These are phyloP conservation scores for Neurospora discreta DNA, from an alignment of 495 filamentous ascomycete species.

Conservation along the genomic window DNA sequence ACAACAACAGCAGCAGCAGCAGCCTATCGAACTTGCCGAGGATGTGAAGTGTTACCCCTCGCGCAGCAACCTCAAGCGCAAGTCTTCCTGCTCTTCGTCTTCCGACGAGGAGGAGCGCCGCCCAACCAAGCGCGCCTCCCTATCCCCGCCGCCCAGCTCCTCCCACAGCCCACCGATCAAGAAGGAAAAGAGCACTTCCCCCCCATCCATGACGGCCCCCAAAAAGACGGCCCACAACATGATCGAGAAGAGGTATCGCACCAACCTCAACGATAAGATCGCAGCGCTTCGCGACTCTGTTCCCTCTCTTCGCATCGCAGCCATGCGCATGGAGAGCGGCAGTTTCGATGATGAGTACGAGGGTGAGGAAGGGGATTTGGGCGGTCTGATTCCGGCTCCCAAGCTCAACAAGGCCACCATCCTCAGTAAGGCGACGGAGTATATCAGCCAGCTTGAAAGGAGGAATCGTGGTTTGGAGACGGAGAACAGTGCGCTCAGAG, in stretches of 20 bases:
- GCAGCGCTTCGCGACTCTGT: constrained; percentile 35
- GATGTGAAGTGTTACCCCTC: constrained; percentile 10
- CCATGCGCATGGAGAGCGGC: constrained; percentile 9
- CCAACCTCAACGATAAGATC: constrained; percentile 41
- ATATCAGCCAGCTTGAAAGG: constrained; percentile 74
- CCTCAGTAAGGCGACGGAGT: constrained; percentile 78
- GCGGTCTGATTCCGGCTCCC: constrained; percentile 5
- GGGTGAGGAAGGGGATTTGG: constrained; percentile 6
- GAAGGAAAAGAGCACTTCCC: neutral
- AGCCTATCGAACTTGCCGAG: neutral
- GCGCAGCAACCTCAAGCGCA: constrained; percentile 17
- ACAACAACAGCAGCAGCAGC: neutral
- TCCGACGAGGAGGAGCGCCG: constrained; percentile 9
- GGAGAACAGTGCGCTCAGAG: constrained; percentile 61
- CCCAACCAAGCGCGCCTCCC: constrained; percentile 1
- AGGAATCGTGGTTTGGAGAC: constrained; percentile 59
- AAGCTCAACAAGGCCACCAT: constrained; percentile 51
- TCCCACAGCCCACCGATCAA: neutral
- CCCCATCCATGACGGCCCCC: constrained; percentile 1
- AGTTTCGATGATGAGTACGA: constrained; percentile 8
- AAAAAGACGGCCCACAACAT: constrained; percentile 36
- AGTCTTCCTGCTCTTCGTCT: constrained; percentile 8
- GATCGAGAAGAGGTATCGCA: constrained; percentile 40
- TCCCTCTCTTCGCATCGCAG: constrained; percentile 29
- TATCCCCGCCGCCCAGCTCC: constrained; percentile 4